phyloP scores from a whole-genome alignment of 306 rosid species.

The Abrus precatorius region DNA sequence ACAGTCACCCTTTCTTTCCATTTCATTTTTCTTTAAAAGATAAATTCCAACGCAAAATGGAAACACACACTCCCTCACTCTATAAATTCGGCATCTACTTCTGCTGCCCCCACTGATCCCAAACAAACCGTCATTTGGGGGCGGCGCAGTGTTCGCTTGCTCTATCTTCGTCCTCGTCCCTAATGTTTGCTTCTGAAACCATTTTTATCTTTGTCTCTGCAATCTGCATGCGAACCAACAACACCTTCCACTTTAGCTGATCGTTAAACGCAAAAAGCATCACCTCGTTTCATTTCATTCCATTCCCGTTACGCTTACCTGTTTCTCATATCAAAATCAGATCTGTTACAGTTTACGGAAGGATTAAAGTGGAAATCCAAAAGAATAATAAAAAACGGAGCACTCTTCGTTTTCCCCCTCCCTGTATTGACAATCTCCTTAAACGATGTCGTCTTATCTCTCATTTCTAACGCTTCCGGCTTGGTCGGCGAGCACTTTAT shows the following conservation, averaged over 20 bases:
- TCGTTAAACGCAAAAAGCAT: too few relatives aligned
- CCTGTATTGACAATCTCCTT: background rate
- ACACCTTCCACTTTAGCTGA: too few relatives aligned
- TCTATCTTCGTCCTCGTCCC: background rate
- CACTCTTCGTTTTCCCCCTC: background rate
- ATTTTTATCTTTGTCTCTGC: background rate
- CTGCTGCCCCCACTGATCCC: background rate
- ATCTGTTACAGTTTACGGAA: background rate
- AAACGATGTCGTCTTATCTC: background rate
- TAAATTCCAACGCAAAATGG: background rate
- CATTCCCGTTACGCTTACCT: too few relatives aligned
- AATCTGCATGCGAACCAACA: too few relatives aligned
- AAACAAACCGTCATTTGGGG: background rate
- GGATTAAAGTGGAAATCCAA: background rate
- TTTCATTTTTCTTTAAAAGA: background rate
- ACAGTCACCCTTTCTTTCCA: background rate
- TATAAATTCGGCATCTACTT: conserved; percentile 5
- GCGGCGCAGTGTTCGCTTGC: background rate
- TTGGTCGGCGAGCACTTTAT: background rate
- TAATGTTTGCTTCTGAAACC: background rate
- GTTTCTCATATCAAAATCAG: background rate
- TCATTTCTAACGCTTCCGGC: background rate
- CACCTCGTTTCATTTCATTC: too few relatives aligned
- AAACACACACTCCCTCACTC: background rate
- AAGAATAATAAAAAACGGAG: background rate